Base-by-base conservation (phyloP, 768 basidiomycete species). In the Hygrophorus russula region DNA sequence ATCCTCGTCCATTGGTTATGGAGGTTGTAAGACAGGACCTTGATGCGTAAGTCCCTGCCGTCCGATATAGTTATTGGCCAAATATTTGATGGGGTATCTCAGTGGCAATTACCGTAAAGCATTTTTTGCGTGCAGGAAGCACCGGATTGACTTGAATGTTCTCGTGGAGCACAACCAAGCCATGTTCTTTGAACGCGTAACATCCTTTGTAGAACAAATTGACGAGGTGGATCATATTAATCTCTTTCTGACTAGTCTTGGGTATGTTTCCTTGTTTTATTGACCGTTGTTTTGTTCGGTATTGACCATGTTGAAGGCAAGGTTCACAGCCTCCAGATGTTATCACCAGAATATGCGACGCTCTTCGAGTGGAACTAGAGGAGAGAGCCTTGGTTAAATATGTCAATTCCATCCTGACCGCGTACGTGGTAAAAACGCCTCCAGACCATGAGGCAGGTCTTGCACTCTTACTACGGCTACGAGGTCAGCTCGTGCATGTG, bases 181-280 rank as follows among this genome's bases (percentile, higher is more conserved):
- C 0, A 65, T 64, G 28, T 93, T 98, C 60, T 66, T 82, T 56
- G 59, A 65, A 12, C 62, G 71, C 10, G 65, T 97, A 0, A 48
- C 74, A 0, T 61, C 63, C 4, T 92, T 98, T 51, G 69, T 96
- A 5, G 76, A 87, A 37, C 91, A 97, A 58, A 71, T 99, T 7
- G 72, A 76, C 28, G 89, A 96, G 48, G 82, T 91, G 8, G 96
- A 98, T 59, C 78, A 90, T 59, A 71, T 99, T 49, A 96, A 96
- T 59, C 65, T 99, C 37, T 91, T 99, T 62, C 67, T 98, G 48
- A 84, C 91, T 17, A 78, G 73, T 9, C 52, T 98, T 19, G 89
- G 85, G 90, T 93, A 51, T 39, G 73, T 61, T 24, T 40, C n/a
- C 12, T 31, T 39, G 18, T 19, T 34, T n/a, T n/a, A n/a, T n/a